Percentiles rank a stretch among this genome's conserved stretches.
phyloP scores from a whole-genome alignment of 202 grass and related monocot genomes.

The Schoenoplectus tabernaemontani region DNA sequence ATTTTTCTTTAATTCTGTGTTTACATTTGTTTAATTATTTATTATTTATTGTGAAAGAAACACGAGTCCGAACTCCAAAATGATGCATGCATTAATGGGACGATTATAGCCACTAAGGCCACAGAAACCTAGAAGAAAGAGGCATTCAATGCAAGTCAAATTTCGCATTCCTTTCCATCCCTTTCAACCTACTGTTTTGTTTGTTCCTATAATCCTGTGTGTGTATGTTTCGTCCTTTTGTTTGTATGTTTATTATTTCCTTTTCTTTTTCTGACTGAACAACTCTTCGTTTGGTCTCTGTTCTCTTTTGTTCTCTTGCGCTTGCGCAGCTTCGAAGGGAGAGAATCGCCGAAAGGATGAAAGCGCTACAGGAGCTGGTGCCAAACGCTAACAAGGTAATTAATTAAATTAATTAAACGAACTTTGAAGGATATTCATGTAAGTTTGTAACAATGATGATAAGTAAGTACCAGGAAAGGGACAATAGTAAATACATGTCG shows the following conservation, averaged over 20 bases:
- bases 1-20: neutral
- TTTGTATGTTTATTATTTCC: neutral
- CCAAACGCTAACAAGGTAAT: slow-evolving; percentile 90
- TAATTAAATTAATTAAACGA: neutral
- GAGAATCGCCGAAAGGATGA: slow-evolving; percentile 99
- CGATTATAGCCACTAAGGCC: neutral
- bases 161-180: slow-evolving; percentile 3
- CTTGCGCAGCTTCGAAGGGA: slow-evolving; percentile 81
- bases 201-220: neutral
- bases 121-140: slow-evolving; percentile 10
- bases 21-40: neutral
- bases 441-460: neutral
- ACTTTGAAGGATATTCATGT: neutral
- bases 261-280: neutral
- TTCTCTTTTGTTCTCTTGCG: slow-evolving; percentile 11
- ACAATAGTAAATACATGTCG: slow-evolving; percentile 4
- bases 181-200: slow-evolving; percentile 10
- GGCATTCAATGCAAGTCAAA: slow-evolving; percentile 19
- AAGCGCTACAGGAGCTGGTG: slow-evolving; percentile 85
- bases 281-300: slow-evolving; percentile 3
- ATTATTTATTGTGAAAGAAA: neutral
- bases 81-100: slow-evolving; percentile 39
- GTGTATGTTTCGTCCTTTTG: too few species aligned
- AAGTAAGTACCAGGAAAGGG: neutral
- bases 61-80: neutral